Evolutionary conservation across 768 basidiomycete genomes (phyloP).

Genomic region (Sporobolomyces pararoseus): DNA sequence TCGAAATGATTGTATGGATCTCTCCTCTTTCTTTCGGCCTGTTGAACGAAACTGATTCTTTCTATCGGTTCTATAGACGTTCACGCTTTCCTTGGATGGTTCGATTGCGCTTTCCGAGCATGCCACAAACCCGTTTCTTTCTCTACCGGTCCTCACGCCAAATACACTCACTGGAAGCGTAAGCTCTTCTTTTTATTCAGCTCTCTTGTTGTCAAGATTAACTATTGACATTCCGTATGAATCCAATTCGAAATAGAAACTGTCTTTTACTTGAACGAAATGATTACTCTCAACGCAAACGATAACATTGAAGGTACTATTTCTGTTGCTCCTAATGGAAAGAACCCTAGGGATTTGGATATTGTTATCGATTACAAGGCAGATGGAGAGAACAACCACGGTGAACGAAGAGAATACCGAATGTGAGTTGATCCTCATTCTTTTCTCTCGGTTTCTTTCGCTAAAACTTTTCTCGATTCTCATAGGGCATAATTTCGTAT

Average conservation of each 20-base stretch:
- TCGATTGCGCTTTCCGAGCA: slow-evolving; percentile 91
- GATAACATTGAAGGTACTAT: slow-evolving; percentile 70
- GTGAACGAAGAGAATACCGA: slow-evolving; percentile 40
- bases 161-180: slow-evolving; percentile 55
- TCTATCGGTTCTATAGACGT: slow-evolving; percentile 60
- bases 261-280: slow-evolving; percentile 90
- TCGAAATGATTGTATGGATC: slow-evolving; percentile 87
- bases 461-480: no score
- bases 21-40: slow-evolving; percentile 28
- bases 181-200: slow-evolving; percentile 6
- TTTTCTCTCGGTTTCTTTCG: no score
- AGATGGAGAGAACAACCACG: slow-evolving; percentile 45
- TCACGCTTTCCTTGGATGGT: slow-evolving; percentile 99
- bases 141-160: slow-evolving; percentile 94
- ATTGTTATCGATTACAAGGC: slow-evolving; percentile 72
- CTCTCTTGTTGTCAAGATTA: neutral
- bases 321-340: slow-evolving; percentile 77
- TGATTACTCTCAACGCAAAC: slow-evolving; percentile 59
- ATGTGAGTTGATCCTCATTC: slow-evolving; percentile 21
- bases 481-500: no score
- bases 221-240: neutral
- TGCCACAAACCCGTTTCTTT: slow-evolving; percentile 94
- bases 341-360: slow-evolving; percentile 93
- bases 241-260: slow-evolving; percentile 80
- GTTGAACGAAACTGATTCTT: neutral